Percentiles rank a stretch among this genome's conserved stretches.
These are phyloP conservation scores for Mucor indicus DNA, from an alignment of 371 early-diverging fungal genomes.

Conservation along the genomic window DNA sequence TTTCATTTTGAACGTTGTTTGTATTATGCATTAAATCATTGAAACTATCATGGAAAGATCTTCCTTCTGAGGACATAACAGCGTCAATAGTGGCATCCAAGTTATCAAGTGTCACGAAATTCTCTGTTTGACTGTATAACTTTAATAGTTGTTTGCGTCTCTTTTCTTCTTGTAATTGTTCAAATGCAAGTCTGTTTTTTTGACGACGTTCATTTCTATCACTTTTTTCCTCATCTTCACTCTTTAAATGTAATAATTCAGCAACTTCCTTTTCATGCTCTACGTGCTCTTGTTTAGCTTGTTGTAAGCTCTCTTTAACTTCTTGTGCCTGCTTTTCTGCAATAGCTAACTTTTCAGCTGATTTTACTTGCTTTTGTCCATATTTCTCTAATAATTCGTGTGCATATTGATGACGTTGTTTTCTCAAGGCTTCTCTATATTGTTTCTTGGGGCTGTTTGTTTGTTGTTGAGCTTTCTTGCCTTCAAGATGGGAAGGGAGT, in stretches of 20 bases:
- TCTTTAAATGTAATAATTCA: conserved; percentile 20
- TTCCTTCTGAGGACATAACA: conserved; percentile 19
- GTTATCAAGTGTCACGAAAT: conserved; percentile 47
- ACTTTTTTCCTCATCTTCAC: not conserved
- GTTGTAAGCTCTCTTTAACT: not conserved
- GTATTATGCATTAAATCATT: conserved; percentile 32
- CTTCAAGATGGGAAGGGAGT: conserved; percentile 33
- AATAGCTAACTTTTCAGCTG: conserved; percentile 21
- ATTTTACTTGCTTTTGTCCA: conserved; percentile 25
- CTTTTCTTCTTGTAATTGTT: conserved; percentile 14
- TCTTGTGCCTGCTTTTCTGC: not conserved
- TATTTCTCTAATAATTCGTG: conserved; percentile 42
- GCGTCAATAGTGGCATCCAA: conserved; percentile 38
- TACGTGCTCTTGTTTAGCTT: conserved; percentile 6
- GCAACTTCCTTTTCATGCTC: conserved; percentile 35
- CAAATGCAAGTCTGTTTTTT: conserved; percentile 22
- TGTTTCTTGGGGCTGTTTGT: conserved; percentile 26
- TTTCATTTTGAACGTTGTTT: conserved; percentile 21
- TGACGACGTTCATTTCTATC: conserved; percentile 18
- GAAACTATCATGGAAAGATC: conserved; percentile 21
- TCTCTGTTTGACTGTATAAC: conserved; percentile 28
- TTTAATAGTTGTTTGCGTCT: conserved; percentile 33
- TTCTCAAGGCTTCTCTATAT: conserved; percentile 34
- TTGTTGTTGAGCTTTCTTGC: not conserved
- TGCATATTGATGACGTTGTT: conserved; percentile 37